Evolutionary conservation across 805 yeast species (phyloP).

Genomic region (Monosporozyma aquatica): DNA sequence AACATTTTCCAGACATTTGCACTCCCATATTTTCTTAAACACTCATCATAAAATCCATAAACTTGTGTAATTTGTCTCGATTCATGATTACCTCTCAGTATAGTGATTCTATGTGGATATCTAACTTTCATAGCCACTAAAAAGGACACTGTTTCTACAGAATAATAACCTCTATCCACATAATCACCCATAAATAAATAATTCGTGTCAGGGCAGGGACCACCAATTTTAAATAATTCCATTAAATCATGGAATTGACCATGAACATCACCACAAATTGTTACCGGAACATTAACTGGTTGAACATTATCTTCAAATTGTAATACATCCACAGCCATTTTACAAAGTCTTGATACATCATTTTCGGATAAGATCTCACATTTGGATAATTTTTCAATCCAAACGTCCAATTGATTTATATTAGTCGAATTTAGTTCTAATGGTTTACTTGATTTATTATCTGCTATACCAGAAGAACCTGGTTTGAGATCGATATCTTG

Average conservation of each 20-base stretch:
- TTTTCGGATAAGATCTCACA: conserved; percentile 79
- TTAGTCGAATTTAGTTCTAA: conserved; percentile 35
- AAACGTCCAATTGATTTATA: conserved; percentile 67
- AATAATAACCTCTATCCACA: conserved; percentile 73
- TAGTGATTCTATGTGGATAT: conserved; percentile 84
- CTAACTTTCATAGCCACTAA: conserved; percentile 87
- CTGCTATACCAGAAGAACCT: conserved; percentile 33
- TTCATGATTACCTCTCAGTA: conserved; percentile 90
- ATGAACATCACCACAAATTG: conserved; percentile 95
- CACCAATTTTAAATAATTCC: conserved; percentile 89
- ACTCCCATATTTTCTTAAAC: conserved; percentile 84
- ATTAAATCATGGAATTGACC: conserved; percentile 94
- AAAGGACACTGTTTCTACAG: conserved; percentile 85
- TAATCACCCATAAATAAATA: conserved; percentile 87
- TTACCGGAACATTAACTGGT: conserved; percentile 91
- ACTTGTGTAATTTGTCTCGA: conserved; percentile 94
- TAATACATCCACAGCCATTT: conserved; percentile 84
- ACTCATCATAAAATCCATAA: conserved; percentile 92
- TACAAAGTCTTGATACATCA: conserved; percentile 71
- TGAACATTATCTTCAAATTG: conserved; percentile 92
- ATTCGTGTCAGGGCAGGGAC: conserved; percentile 86
- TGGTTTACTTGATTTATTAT: conserved; percentile 33
- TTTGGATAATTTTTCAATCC: conserved; percentile 72
- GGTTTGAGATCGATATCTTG: conserved; percentile 23
- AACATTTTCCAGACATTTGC: conserved; percentile 91